Evolutionary conservation across 2,329 filamentous ascomycete species (phyloP), one percentile per base, ranked within the genome.

Genomic region (Xylariaceae sp.): DNA sequence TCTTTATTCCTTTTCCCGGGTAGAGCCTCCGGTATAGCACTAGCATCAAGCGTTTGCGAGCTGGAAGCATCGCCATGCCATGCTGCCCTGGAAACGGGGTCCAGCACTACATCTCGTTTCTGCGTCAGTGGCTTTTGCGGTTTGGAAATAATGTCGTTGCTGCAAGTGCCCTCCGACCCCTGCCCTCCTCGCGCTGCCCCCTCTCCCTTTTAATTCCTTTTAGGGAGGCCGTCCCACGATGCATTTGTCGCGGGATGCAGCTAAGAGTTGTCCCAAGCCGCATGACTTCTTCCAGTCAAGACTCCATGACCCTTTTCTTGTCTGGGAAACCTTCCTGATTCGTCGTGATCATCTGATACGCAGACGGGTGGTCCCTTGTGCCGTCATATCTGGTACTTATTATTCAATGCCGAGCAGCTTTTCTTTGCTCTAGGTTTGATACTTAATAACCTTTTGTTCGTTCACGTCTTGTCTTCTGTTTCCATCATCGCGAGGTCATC

Each of bases 241-340:
- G 59, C 54, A 45, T 60, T 49, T 60, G 23, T 56, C 57, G 50
- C 52, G 50, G 53, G 50, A 56, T 60, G 60, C 62, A 54, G 52
- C 47, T 54, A 56, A 34, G 23, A 30, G 54, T 51, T 53, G 56
- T 47, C 55, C 23, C 23, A 15, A 60, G 68, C 68, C 68, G 63
- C 65, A 69, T 70, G 67, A 69, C 66, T 66, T 66, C 61, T 51
- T 57, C 51, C 48, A 64, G 55, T 60, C 50, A 65, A 30, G 62
- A 58, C 60, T 68, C 65, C 60, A 64, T 62, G 65, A 59, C 59
- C 61, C 60, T 61, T 60, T 57, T 57, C 60, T 60, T 52, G 18
- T 53, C 44, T 66, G 55, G 53, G 64, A 69, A 70, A 70, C 68
- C 68, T 70, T 70, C 68, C 68, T 57, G 50, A 68, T 70, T 69